Conservation (phyloP, 768 basidiomycete species). For the Naganishia friedmannii region DNA sequence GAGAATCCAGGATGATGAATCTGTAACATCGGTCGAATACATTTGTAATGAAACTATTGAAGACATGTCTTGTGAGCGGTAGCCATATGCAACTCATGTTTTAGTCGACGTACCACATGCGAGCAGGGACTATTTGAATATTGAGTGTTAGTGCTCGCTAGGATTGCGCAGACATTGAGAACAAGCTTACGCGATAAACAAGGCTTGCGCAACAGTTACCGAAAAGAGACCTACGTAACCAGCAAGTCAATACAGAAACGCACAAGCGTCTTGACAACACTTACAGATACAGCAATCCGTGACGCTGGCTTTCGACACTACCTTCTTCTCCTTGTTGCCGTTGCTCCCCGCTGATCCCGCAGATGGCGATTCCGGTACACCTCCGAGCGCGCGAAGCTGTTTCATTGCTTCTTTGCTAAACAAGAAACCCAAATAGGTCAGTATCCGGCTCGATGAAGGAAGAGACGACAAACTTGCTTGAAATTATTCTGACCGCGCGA, state of each 20-base stretch:
- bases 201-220: conserved; percentile 88
- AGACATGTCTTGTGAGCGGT: not conserved
- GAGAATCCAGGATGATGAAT: conserved; percentile 89
- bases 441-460: not conserved
- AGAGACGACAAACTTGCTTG: conserved; percentile 61
- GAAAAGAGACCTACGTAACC: conserved; percentile 59
- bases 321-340: conserved; percentile 35
- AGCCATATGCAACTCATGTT: conserved; percentile 53
- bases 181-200: conserved; percentile 73
- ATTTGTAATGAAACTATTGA: conserved; percentile 64
- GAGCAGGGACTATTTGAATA: conserved; percentile 66
- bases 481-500: conserved; percentile 82
- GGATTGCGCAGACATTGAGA: not conserved
- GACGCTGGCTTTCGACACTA: conserved; percentile 46
- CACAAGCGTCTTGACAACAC: conserved; percentile 44
- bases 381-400: conserved; percentile 62
- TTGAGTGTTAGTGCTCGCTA: not conserved
- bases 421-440: not conserved
- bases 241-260: not conserved
- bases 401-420: conserved; percentile 63
- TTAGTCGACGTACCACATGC: conserved; percentile 59
- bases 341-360: conserved; percentile 27
- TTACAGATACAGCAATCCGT: conserved; percentile 89
- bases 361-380: conserved; percentile 34
- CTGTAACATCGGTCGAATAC: conserved; percentile 84